Conservation (phyloP, 2,329 filamentous ascomycete species). For the Cladosporium sp. region DNA sequence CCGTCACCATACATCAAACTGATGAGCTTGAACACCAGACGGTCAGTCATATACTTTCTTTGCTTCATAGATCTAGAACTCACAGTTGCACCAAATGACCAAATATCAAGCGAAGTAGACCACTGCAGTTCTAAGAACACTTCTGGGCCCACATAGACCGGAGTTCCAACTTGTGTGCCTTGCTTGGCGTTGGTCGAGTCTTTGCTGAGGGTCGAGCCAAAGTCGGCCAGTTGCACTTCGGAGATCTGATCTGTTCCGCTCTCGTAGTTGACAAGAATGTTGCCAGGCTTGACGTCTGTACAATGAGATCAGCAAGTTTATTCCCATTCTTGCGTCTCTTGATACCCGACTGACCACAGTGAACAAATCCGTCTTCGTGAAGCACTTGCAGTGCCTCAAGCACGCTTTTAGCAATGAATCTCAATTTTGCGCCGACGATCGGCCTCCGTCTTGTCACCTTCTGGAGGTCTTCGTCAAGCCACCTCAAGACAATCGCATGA, state of each 20-base stretch:
- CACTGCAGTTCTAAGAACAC: slow-evolving; percentile 28
- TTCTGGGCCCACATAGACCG: slow-evolving; percentile 36
- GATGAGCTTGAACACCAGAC: slow-evolving; percentile 22
- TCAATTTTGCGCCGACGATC: slow-evolving; percentile 12
- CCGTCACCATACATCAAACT: slow-evolving; percentile 24
- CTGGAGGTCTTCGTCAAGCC: slow-evolving; percentile 8
- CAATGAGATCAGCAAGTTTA: neutral
- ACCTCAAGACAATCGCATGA: slow-evolving; percentile 6
- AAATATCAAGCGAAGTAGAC: slow-evolving; percentile 37
- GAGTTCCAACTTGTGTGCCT: slow-evolving; percentile 29
- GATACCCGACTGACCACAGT: slow-evolving; percentile 22
- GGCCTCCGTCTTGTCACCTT: neutral
- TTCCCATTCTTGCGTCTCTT: neutral
- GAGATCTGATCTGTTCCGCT: slow-evolving; percentile 23
- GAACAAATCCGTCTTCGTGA: slow-evolving; percentile 26
- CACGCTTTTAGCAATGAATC: slow-evolving; percentile 14
- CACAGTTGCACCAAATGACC: slow-evolving; percentile 36
- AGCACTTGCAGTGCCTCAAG: slow-evolving; percentile 24
- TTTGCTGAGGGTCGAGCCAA: neutral
- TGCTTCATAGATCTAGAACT: slow-evolving; percentile 12
- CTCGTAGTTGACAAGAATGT: slow-evolving; percentile 34
- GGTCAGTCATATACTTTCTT: neutral
- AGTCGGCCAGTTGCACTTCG: slow-evolving; percentile 30
- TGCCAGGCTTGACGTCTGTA: slow-evolving; percentile 32
- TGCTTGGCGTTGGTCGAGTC: slow-evolving; percentile 20